Conservation (phyloP, 2,329 filamentous ascomycete genomes). For the Plectosphaerella plurivora region DNA sequence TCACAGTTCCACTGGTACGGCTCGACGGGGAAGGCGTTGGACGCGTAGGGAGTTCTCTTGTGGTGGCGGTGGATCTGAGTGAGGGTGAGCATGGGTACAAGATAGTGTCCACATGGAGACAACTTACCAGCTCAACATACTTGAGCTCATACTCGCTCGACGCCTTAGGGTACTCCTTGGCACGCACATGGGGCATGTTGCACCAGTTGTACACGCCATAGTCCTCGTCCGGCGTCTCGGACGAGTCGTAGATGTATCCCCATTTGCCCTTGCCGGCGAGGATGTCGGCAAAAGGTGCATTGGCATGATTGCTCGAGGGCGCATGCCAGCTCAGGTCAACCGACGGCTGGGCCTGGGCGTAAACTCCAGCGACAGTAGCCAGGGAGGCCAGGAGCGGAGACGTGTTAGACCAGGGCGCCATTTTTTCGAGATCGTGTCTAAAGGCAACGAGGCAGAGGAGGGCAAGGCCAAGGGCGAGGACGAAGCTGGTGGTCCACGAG, state of each 20-base stretch:
- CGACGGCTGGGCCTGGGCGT: conserved; percentile 2
- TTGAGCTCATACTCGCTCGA: conserved; percentile 55
- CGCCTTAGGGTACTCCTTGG: conserved; percentile 55
- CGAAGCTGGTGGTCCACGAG: conserved; percentile 10
- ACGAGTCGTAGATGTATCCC: conserved; percentile 71
- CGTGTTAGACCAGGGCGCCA: conserved; percentile 6
- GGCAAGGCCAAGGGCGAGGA: conserved; percentile 7
- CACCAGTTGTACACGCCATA: conserved; percentile 76
- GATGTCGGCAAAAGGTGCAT: conserved; percentile 50
- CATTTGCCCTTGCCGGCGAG: conserved; percentile 59
- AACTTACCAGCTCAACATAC: conserved; percentile 70
- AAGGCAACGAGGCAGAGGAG: conserved; percentile 6
- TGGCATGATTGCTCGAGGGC: conserved; percentile 51
- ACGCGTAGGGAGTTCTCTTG: conserved; percentile 76
- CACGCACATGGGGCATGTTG: conserved; percentile 82
- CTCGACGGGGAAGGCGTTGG: conserved; percentile 73
- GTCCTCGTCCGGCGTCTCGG: conserved; percentile 45
- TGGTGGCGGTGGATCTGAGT: conserved; percentile 72
- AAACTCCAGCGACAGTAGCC: background rate
- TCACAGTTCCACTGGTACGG: conserved; percentile 69
- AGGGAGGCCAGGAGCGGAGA: conserved; percentile 9
- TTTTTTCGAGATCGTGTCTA: conserved; percentile 3
- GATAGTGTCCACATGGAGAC: background rate
- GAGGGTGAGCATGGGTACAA: background rate
- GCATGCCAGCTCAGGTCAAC: conserved; percentile 53